Evolutionary conservation across 2,329 filamentous ascomycete species (phyloP), one percentile per base, ranked within the genome.

Genomic region (Penicillium expansum): DNA sequence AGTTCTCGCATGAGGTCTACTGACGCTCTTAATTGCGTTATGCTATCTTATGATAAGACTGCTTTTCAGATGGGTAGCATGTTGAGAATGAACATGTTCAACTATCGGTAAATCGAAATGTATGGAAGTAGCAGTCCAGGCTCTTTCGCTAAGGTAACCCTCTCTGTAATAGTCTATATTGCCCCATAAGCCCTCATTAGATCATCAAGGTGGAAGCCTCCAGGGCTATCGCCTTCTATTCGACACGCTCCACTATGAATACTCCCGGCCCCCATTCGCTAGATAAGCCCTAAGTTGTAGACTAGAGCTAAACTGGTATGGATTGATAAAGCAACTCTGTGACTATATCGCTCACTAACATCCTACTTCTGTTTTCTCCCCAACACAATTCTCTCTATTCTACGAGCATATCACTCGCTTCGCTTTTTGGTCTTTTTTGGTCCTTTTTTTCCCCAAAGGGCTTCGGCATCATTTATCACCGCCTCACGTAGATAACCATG

Each of bases 351-450:
- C 18, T 39, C 10, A 9, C n/a, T 18, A 39, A 39, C n/a, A n/a
- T n/a, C n/a, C n/a, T n/a, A n/a, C n/a, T n/a, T 39, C 5, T 20
- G 2, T 20, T 39, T 39, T 39, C 38, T 22, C 6, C n/a, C n/a
- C 37, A 37, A 7, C 4, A 5, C 9, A 22, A 2, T 4, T 39
- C 1, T 14, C n/a, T 10, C 0, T 2, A 8, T 22, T 18, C 18
- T 22, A 14, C 5, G 3, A 22, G 22, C 1, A 0, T 14, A 2
- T 20, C 13, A 5, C 8, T 5, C 18, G 2, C 6, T 5, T 13
- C 18, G 5, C 1, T 11, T 13, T 18, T 38, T 2, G 6, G 6
- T 8, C 9, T 20, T 38, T 20, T 38, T 10, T n/a, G n/a, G n/a
- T n/a, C n/a, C n/a, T n/a, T n/a, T n/a, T n/a, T n/a, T n/a, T n/a